These are phyloP conservation scores for Zasmidium citrigriseum DNA, from an alignment of 2,329 filamentous ascomycete species.

Conservation along the genomic window DNA sequence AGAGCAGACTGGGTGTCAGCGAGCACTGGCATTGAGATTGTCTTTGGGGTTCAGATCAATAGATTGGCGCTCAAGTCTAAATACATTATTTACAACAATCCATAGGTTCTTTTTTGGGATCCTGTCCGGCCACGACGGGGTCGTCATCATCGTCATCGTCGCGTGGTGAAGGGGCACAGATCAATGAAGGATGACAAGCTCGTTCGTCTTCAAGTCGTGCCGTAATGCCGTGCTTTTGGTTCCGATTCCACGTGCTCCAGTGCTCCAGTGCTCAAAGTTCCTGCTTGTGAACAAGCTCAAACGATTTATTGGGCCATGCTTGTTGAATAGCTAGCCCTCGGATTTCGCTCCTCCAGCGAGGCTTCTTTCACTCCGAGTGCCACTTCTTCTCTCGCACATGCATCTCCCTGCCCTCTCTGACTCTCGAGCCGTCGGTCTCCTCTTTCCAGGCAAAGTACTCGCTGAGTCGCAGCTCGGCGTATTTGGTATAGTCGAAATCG, in stretches of 20 bases:
- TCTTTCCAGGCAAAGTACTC: conserved; percentile 94
- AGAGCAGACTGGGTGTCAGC: too few relatives aligned
- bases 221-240: background rate
- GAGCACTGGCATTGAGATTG: too few relatives aligned
- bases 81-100: too few relatives aligned
- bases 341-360: background rate
- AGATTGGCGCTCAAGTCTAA: too few relatives aligned
- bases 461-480: conserved; percentile 80
- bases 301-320: background rate
- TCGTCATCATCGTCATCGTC: too few relatives aligned
- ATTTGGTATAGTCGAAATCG: conserved; percentile 92
- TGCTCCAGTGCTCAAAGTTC: background rate
- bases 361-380: conserved; percentile 39
- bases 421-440: conserved; percentile 66
- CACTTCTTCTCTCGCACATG: conserved; percentile 78
- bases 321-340: background rate
- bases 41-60: too few relatives aligned
- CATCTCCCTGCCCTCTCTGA: conserved; percentile 57
- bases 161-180: too few relatives aligned
- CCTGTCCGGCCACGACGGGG: too few relatives aligned
- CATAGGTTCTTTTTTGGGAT: too few relatives aligned
- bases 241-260: background rate
- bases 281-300: background rate
- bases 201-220: background rate
- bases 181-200: too few relatives aligned